These are phyloP conservation scores for Saccharomycopsis javanensis DNA, from an alignment of 805 yeast genomes.

Conservation along the genomic window DNA sequence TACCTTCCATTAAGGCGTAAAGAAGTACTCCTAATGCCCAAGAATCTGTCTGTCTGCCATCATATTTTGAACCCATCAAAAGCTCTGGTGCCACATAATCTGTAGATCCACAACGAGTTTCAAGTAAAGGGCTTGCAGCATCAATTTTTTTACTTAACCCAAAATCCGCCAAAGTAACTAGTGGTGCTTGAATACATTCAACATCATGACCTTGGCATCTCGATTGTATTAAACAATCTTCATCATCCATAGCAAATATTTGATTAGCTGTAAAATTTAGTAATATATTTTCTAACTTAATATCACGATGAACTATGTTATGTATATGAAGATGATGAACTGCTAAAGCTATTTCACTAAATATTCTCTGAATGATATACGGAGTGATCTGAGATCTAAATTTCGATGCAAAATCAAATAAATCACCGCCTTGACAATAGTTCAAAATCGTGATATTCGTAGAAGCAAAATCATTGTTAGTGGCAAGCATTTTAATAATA, in stretches of 20 bases:
- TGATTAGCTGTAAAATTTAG: constrained; percentile 25
- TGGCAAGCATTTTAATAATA: constrained; percentile 51
- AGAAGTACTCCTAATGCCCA: constrained; percentile 95
- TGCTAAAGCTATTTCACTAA: constrained; percentile 62
- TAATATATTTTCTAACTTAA: constrained; percentile 78
- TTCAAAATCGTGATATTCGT: constrained; percentile 38
- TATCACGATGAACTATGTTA: constrained; percentile 78
- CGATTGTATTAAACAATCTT: neutral
- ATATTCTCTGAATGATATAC: constrained; percentile 46
- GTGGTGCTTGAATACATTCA: constrained; percentile 23
- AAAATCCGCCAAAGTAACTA: constrained; percentile 71
- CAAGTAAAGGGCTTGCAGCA: constrained; percentile 49
- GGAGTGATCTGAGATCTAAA: constrained; percentile 37
- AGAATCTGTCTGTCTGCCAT: constrained; percentile 82
- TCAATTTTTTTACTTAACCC: constrained; percentile 73
- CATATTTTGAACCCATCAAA: constrained; percentile 80
- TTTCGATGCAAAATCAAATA: constrained; percentile 51
- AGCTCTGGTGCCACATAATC: constrained; percentile 95
- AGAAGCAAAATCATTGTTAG: constrained; percentile 24
- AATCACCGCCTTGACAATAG: constrained; percentile 77
- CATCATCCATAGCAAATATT: neutral
- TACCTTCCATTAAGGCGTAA: constrained; percentile 71
- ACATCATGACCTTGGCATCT: neutral
- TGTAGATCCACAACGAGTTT: constrained; percentile 92
- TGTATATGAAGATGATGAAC: constrained; percentile 61